phyloP scores from a whole-genome alignment of 176 grass and related monocot species.

The Musa troglodytarum region DNA sequence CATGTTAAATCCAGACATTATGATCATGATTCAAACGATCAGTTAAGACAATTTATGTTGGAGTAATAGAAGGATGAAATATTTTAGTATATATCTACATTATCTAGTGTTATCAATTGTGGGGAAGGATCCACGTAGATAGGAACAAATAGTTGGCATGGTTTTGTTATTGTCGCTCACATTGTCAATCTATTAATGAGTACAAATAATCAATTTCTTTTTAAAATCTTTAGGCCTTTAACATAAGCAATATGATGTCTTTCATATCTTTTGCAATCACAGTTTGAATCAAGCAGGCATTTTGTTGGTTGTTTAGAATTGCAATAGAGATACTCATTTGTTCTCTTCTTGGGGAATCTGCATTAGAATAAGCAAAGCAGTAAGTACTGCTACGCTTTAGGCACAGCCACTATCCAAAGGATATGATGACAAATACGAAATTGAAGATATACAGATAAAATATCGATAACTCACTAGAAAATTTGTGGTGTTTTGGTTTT shows the following conservation, averaged over 20 bases:
- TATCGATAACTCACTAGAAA: slow-evolving; percentile 43
- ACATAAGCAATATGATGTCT: neutral
- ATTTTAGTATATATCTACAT: neutral
- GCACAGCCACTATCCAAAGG: neutral
- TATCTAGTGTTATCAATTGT: neutral
- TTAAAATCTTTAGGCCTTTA: neutral
- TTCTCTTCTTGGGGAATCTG: neutral
- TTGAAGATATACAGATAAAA: slow-evolving; percentile 5
- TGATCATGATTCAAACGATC: neutral
- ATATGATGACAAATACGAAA: neutral
- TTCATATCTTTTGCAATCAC: neutral
- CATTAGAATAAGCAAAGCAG: neutral
- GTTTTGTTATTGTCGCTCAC: too few species aligned
- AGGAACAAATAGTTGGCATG: too few species aligned
- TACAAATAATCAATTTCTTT: too few species aligned
- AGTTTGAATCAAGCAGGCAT: too few species aligned
- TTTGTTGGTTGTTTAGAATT: too few species aligned
- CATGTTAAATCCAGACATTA: neutral
- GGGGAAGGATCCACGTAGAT: too few species aligned
- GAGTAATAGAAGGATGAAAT: neutral
- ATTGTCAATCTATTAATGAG: too few species aligned
- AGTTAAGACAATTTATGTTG: neutral
- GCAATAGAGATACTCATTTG: too few species aligned
- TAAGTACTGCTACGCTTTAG: neutral
- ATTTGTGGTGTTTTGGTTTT: slow-evolving; percentile 63